Evolutionary conservation across 2,329 filamentous ascomycete genomes (phyloP).

Genomic region (Verticillium nubilum): DNA sequence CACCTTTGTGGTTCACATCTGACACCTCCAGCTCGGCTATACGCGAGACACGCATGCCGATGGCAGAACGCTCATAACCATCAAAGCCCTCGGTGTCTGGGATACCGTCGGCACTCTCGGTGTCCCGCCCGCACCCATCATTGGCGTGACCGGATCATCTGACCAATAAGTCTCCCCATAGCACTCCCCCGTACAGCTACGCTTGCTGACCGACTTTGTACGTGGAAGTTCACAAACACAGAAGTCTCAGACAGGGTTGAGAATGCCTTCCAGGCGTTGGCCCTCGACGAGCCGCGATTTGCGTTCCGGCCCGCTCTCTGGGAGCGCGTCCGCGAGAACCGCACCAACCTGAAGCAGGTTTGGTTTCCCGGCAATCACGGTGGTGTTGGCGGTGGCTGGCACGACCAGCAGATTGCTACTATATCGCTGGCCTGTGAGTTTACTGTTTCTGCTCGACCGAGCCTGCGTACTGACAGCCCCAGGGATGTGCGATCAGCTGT

Average conservation of each 20-base stretch:
- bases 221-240: slow-evolving; percentile 36
- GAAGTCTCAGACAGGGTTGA: slow-evolving; percentile 36
- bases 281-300: slow-evolving; percentile 43
- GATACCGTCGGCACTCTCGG: slow-evolving; percentile 44
- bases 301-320: slow-evolving; percentile 24
- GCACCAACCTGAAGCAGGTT: slow-evolving; percentile 15
- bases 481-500: slow-evolving; percentile 18
- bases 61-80: slow-evolving; percentile 25
- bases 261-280: slow-evolving; percentile 50
- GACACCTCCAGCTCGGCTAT: slow-evolving; percentile 18
- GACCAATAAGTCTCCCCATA: slow-evolving; percentile 21
- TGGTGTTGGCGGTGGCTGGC: slow-evolving; percentile 55
- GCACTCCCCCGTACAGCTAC: background rate
- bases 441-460: background rate
- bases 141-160: slow-evolving; percentile 29
- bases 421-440: slow-evolving; percentile 21
- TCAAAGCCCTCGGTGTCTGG: slow-evolving; percentile 46
- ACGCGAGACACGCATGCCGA: slow-evolving; percentile 29
- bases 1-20: background rate
- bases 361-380: slow-evolving; percentile 58
- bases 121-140: slow-evolving; percentile 24
- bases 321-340: slow-evolving; percentile 13
- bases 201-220: slow-evolving; percentile 14
- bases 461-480: background rate
- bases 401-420: slow-evolving; percentile 17